phyloP scores from a whole-genome alignment of 1,284 basidiomycete species.

The Puccinia horiana region DNA sequence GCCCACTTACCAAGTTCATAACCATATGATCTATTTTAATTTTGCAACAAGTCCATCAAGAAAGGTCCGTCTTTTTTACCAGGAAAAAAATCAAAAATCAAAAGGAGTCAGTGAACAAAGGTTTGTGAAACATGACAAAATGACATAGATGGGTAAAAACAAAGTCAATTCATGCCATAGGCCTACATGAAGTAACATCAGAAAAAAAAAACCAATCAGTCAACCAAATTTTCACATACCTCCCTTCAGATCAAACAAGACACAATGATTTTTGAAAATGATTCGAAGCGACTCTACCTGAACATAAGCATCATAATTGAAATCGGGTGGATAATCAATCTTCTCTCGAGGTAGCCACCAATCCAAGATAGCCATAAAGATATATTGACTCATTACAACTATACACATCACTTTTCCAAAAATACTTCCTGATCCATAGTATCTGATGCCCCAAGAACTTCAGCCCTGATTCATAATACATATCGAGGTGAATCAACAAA shows the following conservation, averaged over 20 bases:
- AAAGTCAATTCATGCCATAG: too few species aligned
- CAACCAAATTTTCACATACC: background rate
- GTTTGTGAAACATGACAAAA: too few species aligned
- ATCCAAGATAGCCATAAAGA: slow-evolving; percentile 46
- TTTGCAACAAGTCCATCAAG: too few species aligned
- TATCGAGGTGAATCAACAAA: slow-evolving; percentile 54
- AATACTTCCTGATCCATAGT: slow-evolving; percentile 41
- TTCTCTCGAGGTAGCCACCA: slow-evolving; percentile 41
- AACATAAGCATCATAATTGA: slow-evolving; percentile 42
- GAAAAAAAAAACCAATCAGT: too few species aligned
- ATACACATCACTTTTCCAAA: slow-evolving; percentile 50
- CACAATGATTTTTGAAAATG: background rate
- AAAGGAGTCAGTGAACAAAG: too few species aligned
- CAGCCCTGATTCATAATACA: background rate
- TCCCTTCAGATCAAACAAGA: background rate
- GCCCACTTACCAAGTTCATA: too few species aligned
- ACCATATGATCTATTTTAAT: too few species aligned
- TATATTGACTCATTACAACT: slow-evolving; percentile 44
- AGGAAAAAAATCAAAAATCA: too few species aligned
- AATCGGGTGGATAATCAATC: slow-evolving; percentile 44
- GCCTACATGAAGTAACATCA: too few species aligned
- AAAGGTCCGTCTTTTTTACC: too few species aligned
- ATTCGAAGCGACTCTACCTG: slow-evolving; percentile 8
- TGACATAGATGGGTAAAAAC: too few species aligned
- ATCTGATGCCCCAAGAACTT: slow-evolving; percentile 11